Conservation (phyloP, 2,329 filamentous ascomycete species). For the Verticillium tricorpus region DNA sequence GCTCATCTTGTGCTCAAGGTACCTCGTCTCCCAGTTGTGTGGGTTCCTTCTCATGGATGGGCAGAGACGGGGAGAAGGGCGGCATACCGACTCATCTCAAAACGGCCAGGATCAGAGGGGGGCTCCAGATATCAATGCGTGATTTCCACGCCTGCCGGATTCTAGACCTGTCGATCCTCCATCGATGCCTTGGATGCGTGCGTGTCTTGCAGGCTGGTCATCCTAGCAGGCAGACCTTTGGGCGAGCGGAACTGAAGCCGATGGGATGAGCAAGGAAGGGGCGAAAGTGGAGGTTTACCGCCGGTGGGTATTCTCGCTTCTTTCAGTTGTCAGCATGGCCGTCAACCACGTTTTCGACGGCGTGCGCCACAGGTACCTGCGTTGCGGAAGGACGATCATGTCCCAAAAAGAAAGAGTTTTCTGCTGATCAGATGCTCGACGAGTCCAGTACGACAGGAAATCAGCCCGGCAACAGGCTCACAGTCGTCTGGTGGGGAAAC, state of each 20-base stretch:
- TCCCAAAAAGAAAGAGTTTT: background rate
- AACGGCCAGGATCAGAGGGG: background rate
- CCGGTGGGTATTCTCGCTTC: background rate
- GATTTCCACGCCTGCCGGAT: background rate
- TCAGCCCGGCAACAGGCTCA: background rate
- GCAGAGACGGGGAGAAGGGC: background rate
- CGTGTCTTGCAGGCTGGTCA: background rate
- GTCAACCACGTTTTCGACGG: background rate
- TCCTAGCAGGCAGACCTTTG: background rate
- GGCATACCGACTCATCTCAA: background rate
- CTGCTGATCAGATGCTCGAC: background rate
- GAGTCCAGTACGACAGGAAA: background rate
- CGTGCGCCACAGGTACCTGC: background rate
- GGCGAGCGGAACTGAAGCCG: background rate
- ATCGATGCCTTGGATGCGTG: background rate
- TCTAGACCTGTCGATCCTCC: background rate
- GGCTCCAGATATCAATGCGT: background rate
- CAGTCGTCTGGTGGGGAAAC: background rate
- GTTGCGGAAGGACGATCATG: background rate
- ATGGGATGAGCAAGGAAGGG: background rate
- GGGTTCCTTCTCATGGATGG: background rate
- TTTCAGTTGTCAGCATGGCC: background rate
- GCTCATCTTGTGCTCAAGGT: background rate
- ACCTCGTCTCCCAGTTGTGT: background rate
- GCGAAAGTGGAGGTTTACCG: background rate